A percentile compares a stretch with the other conserved stretches of the same genome.
These are phyloP conservation scores for Cornus controversa DNA, from an alignment of 148 eudicot species.

Conservation along the genomic window DNA sequence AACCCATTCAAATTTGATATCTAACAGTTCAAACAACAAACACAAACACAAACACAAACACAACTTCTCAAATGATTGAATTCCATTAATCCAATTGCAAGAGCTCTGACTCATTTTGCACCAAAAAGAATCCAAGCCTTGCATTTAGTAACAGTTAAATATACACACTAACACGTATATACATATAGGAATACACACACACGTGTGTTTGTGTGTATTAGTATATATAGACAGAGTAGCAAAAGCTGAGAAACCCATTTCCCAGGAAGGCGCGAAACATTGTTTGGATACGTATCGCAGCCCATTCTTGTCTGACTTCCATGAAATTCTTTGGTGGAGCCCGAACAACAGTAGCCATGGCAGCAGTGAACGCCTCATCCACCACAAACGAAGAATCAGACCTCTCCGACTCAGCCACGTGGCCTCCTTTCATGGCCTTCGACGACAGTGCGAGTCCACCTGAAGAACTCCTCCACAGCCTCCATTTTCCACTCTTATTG, in stretches of 20 bases:
- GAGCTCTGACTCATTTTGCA: no score
- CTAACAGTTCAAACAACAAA: no score
- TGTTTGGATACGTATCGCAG: slow-evolving; percentile 81
- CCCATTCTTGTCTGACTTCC: slow-evolving; percentile 81
- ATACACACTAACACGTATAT: no score
- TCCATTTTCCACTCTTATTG: slow-evolving; percentile 68
- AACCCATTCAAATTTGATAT: no score
- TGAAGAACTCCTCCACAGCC: slow-evolving; percentile 68
- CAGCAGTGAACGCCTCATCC: slow-evolving; percentile 56
- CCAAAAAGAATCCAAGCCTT: no score
- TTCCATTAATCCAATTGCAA: neutral
- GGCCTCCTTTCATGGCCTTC: slow-evolving; percentile 23
- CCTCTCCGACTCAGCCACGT: slow-evolving; percentile 35
- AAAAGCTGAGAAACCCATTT: slow-evolving; percentile 5
- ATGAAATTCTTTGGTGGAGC: slow-evolving; percentile 73
- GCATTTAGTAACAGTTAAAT: no score
- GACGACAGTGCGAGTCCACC: slow-evolving; percentile 3
- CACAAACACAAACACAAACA: no score
- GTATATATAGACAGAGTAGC: no score
- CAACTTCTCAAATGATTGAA: neutral
- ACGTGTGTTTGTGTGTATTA: no score
- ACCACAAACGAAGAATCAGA: slow-evolving; percentile 35
- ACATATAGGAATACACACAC: no score
- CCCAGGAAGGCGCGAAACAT: slow-evolving; percentile 86
- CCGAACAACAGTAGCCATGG: slow-evolving; percentile 72